Percentiles rank a stretch among this genome's conserved stretches.
These are phyloP conservation scores for Solanum sejunctum DNA, from an alignment of 257 asterid genomes.

Conservation along the genomic window DNA sequence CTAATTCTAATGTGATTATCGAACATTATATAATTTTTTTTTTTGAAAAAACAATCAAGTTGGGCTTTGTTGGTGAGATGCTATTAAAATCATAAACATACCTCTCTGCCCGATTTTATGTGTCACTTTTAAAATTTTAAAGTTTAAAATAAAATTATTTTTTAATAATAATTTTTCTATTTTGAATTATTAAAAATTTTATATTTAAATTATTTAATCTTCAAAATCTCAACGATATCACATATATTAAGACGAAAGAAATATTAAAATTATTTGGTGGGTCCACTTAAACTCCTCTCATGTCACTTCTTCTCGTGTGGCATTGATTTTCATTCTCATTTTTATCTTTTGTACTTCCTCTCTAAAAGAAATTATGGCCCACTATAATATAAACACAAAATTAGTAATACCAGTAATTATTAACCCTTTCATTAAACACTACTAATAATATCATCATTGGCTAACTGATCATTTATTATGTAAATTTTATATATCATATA, in stretches of 20 bases:
- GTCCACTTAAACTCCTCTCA: slow-evolving; percentile 3
- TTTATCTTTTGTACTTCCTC: slow-evolving; percentile 12
- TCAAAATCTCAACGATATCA: not conserved
- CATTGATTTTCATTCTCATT: slow-evolving; percentile 26
- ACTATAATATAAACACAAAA: slow-evolving; percentile 1
- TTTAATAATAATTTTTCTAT: too few species aligned
- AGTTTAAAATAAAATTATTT: too few species aligned
- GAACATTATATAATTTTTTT: too few species aligned
- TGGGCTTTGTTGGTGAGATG: slow-evolving; percentile 2
- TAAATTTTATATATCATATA: not conserved
- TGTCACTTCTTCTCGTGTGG: slow-evolving; percentile 12
- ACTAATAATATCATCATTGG: slow-evolving; percentile 12
- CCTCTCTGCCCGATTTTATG: not conserved
- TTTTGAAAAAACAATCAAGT: not conserved
- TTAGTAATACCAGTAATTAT: not conserved
- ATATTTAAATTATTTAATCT: not conserved
- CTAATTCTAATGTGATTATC: too few species aligned
- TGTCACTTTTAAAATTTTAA: not conserved
- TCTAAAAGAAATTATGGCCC: not conserved
- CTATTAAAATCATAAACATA: not conserved
- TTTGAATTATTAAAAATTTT: not conserved
- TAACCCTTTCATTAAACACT: slow-evolving; percentile 10
- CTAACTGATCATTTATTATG: not conserved
- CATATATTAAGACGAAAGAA: not conserved
- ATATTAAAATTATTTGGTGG: slow-evolving; percentile 3